These are phyloP conservation scores for Trametes sp. DNA, from an alignment of 1,284 basidiomycete species.

Conservation along the genomic window DNA sequence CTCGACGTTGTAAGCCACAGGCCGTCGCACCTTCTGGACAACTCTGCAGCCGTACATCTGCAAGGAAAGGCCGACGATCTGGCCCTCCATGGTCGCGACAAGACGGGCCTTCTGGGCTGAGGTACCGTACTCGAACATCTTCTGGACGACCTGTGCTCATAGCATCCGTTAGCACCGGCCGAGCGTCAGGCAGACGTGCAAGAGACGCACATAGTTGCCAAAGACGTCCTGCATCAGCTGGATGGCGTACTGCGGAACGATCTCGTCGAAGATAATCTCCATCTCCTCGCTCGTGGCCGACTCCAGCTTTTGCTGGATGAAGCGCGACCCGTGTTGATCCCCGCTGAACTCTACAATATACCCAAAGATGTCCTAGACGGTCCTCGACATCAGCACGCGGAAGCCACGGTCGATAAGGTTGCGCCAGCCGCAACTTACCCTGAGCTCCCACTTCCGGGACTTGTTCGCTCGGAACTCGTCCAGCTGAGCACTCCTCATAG, in stretches of 20 bases:
- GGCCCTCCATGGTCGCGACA: slow-evolving; percentile 80
- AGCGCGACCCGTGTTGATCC: slow-evolving; percentile 93
- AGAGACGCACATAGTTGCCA: slow-evolving; percentile 86
- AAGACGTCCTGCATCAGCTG: slow-evolving; percentile 94
- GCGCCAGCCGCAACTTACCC: slow-evolving; percentile 53
- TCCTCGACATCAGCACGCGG: slow-evolving; percentile 25
- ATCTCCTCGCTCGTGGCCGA: slow-evolving; percentile 80
- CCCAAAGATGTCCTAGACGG: slow-evolving; percentile 80
- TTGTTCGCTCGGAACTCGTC: slow-evolving; percentile 90
- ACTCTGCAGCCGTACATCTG: slow-evolving; percentile 98
- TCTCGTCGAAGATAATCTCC: slow-evolving; percentile 89
- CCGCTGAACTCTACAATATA: slow-evolving; percentile 92
- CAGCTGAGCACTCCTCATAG: slow-evolving; percentile 72
- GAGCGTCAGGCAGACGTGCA: slow-evolving; percentile 12
- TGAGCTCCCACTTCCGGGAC: slow-evolving; percentile 81
- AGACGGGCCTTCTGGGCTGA: slow-evolving; percentile 78
- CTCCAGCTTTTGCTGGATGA: slow-evolving; percentile 89
- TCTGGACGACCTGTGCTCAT: slow-evolving; percentile 86
- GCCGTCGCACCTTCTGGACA: slow-evolving; percentile 76
- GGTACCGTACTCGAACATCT: slow-evolving; percentile 92
- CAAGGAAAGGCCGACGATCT: slow-evolving; percentile 81
- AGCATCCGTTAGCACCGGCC: slow-evolving; percentile 16
- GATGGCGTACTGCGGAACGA: slow-evolving; percentile 79
- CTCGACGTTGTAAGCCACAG: neutral
- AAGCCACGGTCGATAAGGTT: slow-evolving; percentile 19